Evolutionary conservation across 2,329 filamentous ascomycete genomes (phyloP).

Genomic region (Neofusicoccum sp.): DNA sequence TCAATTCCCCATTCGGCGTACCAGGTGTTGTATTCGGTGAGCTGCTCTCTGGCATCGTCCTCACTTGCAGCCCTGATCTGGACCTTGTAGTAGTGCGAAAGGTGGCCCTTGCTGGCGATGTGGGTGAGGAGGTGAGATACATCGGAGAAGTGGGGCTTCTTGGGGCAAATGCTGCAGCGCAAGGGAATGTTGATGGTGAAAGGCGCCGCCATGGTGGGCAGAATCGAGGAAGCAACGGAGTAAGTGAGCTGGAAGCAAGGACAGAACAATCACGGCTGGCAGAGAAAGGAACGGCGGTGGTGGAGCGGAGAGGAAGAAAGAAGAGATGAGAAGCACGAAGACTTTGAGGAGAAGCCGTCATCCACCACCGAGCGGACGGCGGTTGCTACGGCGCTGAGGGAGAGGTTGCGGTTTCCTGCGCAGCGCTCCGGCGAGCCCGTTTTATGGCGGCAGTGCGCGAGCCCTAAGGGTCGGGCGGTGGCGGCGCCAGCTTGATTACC

Average conservation of each 20-base stretch:
- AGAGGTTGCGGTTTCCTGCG: not conserved
- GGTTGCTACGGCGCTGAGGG: not conserved
- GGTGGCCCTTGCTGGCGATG: conserved; percentile 87
- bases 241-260: conserved; percentile 22
- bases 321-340: conserved; percentile 18
- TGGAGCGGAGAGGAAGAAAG: conserved; percentile 26
- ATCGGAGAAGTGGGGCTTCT: conserved; percentile 80
- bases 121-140: conserved; percentile 91
- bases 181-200: conserved; percentile 60
- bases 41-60: conserved; percentile 60
- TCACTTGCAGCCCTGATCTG: conserved; percentile 73
- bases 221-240: conserved; percentile 30
- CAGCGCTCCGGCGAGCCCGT: not conserved
- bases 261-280: conserved; percentile 27
- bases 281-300: conserved; percentile 28
- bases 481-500: not conserved
- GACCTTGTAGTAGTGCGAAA: conserved; percentile 80
- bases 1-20: conserved; percentile 72
- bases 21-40: conserved; percentile 77
- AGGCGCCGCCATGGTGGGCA: conserved; percentile 40
- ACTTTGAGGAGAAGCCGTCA: not conserved
- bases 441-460: conserved; percentile 1
- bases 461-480: not conserved
- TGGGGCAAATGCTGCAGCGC: conserved; percentile 81
- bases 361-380: not conserved